A percentile compares a stretch with the other conserved stretches of the same genome.
phyloP scores from a whole-genome alignment of 352 stramenopile genomes.

The Globisporangium paroecandrum region DNA sequence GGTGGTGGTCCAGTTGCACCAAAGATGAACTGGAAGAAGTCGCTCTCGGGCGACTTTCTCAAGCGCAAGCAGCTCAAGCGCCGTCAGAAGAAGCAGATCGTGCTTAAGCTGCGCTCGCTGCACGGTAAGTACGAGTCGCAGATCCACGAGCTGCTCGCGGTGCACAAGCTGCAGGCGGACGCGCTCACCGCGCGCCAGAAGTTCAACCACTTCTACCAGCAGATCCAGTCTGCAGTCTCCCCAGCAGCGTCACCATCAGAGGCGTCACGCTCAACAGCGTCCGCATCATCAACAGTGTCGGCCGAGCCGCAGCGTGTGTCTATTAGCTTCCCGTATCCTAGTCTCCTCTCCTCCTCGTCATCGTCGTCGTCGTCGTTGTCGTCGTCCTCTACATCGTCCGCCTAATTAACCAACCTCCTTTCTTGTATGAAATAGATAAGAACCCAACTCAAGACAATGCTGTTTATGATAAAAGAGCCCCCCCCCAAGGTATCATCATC shows the following conservation, averaged over 20 bases:
- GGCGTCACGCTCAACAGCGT: not conserved
- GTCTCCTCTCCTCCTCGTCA: conserved; percentile 5
- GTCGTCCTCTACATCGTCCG: conserved; percentile 11
- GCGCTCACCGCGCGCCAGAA: conserved; percentile 42
- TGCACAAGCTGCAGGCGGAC: conserved; percentile 54
- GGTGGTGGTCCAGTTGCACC: conserved; percentile 3
- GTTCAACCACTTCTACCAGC: conserved; percentile 30
- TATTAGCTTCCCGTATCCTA: conserved; percentile 21
- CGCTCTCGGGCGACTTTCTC: conserved; percentile 43
- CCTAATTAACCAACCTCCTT: not conserved
- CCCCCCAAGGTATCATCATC: too few relatives aligned
- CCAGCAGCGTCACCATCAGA: not conserved
- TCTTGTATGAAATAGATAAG: conserved; percentile 11
- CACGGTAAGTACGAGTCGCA: conserved; percentile 38
- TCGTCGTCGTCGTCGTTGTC: not conserved
- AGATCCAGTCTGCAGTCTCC: not conserved
- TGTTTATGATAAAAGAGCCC: not conserved
- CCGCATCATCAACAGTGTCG: not conserved
- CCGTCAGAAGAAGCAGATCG: conserved; percentile 65
- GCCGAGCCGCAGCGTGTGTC: conserved; percentile 11
- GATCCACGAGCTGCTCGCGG: conserved; percentile 35
- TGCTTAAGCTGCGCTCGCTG: conserved; percentile 43
- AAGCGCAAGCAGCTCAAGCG: conserved; percentile 73
- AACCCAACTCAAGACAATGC: not conserved
- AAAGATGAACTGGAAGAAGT: conserved; percentile 49